Evolutionary conservation across 2,329 filamentous ascomycete genomes (phyloP), one percentile per base, ranked within the genome.

Genomic region (Endocalyx cinctus): DNA sequence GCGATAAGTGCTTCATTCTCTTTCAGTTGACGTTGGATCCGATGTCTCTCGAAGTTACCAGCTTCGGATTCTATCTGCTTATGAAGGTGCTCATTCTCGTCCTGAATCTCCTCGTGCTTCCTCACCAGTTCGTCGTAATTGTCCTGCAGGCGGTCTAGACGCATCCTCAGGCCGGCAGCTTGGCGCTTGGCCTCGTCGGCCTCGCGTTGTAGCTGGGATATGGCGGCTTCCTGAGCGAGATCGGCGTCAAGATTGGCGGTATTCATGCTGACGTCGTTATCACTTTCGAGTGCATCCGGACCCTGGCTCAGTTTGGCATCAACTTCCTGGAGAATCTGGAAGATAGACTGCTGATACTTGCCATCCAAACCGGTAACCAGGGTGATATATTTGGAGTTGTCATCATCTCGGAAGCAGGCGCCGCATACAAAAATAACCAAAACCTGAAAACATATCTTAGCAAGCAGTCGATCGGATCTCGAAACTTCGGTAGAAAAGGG

Each of bases 1-100:
- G 79, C 77, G 50, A 89, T 88, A 31, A 87, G 66, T 37, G 82
- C 72, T 54, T 86, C 80, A 48, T 84, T 79, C 47, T 87, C 77
- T 25, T 74, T 72, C 16, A 82, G 63, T 44, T 73, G 72, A 27
- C 64, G 61, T 45, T 80, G 67, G 46, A 83, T 62, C 46, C 54
- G 67, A 62, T 61, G 74, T 58, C 47, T 69, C 64, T 45, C 66
- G 54, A 32, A 73, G 52, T 34, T 72, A 58, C 51, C 69, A 7
- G 72, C 66, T 52, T 77, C 70, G 19, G 67, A 61, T 34, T 75
- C 68, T 26, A 76, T 66, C 46, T 72, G 70, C 41, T 69, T 70
- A 30, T 73, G 67, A 41, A 75, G 66, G 17, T 70, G 56, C 38
- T 77, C 71, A 33, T 79, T 76, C 48, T 84, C 70, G 29, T 74